Base-by-base conservation (phyloP, 2,329 filamentous ascomycete genomes). In the Fonsecaea multimorphosa region DNA sequence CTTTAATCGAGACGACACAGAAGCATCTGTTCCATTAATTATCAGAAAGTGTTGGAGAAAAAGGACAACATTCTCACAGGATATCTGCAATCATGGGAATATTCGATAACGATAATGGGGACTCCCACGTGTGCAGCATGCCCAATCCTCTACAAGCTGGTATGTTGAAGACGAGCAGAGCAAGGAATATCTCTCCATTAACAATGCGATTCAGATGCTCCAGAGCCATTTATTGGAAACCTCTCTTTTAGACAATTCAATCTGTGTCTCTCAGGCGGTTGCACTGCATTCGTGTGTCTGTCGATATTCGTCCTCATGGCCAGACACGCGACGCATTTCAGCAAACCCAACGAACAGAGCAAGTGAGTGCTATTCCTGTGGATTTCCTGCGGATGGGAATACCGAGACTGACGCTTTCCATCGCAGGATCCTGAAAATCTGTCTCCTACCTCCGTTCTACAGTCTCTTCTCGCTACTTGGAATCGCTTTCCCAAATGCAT, bases 281-380 rank as follows among this genome's bases (percentile, higher is more conserved):
- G 77, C 57, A 73, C 76, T 1, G 73, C 71, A 8, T 70, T 79
- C 12, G 72, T 75, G 0, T 75, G 68, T 16, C 34, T 79, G 1
- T 57, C 73, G 38, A 73, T 76, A 4, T 70, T 76, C 22, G 36
- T 62, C 11, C 65, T 78, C 32, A 77, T 80, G 71, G 31, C 70
- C 14, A 72, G 71, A 34, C 79, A 80, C 63, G 76, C 77, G 3
- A 78, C 75, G 3, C 78, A 78, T 32, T 72, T 80, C 11, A 80
- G 78, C 71, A 78, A 77, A 31, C 78, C 78, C 3, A 76, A 74
- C 54, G 76, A 81, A 66, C 80, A 81, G 66, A 71, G 78, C 58
- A 78, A 81, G 78, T 68, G 24, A 63, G 66, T 61, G 9, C 5
- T 3, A 9, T n/a, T 3, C 29, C 29, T 14, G 16, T 12, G 4